Base-by-base conservation (phyloP, 345 rosid species). In the Eucalyptus shirleyi region DNA sequence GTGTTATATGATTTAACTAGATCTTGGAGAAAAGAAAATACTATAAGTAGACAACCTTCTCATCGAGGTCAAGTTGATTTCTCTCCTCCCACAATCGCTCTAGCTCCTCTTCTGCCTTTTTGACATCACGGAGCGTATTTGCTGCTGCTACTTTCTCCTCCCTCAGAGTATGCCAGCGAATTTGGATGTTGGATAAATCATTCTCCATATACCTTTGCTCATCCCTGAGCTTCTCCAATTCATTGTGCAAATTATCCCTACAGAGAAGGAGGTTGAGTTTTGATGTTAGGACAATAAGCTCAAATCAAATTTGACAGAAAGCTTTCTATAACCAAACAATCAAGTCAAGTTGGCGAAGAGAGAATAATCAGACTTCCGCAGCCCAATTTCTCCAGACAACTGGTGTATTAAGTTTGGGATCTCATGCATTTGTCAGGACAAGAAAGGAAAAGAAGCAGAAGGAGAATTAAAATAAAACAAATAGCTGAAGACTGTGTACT, bases 71-170 rank as follows among this genome's bases (percentile, higher is more conserved):
- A 90, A 96, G 94, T 92, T 97, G 99, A 89, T 90, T 91, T 92
- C 92, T 96, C 92, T 98, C 98, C 94, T 95, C 99, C 18, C 91
- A 91, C 93, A 98, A 93, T 81, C 91, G 94, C 90, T 96, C 98
- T 77, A 98, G 92, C 89, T 95, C 99, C 93, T 97, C 98, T 94
- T 98, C 98, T 82, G 93, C 91, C 93, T 93, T 96, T 90, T 94
- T 95, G 49, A 94, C 93, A 91, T 95, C 92, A 60, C 92, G 91
- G 91, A 96, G 93, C 67, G 89, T 93, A 92, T 95, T 96, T 80
- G 94, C 95, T 88, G 94, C 93, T 89, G 88, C 92, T 87, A 94
- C 91, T 88, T 96, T 97, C 89, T 97, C 94, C 95, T 95, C 98
- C 93, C 98, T 95, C 81, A 94, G 65, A 89, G 93, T 91, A 92